Conservation (phyloP, 2,329 filamentous ascomycete genomes). For the Curvularia spicifera region DNA sequence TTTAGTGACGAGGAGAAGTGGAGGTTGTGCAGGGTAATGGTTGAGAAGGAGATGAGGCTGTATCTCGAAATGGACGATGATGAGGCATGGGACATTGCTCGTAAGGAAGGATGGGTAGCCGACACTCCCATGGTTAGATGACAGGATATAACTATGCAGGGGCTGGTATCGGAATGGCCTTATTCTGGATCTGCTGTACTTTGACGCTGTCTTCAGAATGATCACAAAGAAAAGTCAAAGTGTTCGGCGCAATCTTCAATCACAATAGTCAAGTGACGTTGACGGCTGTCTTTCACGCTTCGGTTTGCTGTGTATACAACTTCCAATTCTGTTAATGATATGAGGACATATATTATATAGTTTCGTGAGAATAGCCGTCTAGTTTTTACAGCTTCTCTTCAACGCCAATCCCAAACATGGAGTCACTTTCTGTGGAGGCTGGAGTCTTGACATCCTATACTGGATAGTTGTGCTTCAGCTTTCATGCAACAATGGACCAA, state of each 20-base stretch:
- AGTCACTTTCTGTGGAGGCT: neutral
- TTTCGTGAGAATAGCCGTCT: no score
- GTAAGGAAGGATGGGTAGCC: neutral
- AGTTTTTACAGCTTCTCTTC: neutral
- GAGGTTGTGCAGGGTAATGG: conserved; percentile 62
- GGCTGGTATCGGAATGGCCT: neutral
- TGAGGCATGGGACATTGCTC: neutral
- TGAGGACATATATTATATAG: neutral
- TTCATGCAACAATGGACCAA: no score
- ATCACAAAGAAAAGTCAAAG: no score
- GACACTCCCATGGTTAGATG: neutral
- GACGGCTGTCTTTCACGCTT: neutral
- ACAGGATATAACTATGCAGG: neutral
- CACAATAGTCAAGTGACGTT: no score
- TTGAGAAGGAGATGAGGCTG: conserved; percentile 67
- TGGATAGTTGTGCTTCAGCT: no score
- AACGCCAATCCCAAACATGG: neutral
- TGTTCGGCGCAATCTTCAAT: no score
- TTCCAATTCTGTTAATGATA: neutral
- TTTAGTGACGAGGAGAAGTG: conserved; percentile 58
- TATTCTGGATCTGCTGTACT: neutral
- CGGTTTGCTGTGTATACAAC: neutral
- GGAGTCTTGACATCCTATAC: no score
- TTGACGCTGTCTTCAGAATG: neutral
- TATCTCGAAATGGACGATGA: conserved; percentile 57